These are phyloP conservation scores for Cucurbita moschata DNA, from an alignment of 306 rosid genomes.

Conservation along the genomic window DNA sequence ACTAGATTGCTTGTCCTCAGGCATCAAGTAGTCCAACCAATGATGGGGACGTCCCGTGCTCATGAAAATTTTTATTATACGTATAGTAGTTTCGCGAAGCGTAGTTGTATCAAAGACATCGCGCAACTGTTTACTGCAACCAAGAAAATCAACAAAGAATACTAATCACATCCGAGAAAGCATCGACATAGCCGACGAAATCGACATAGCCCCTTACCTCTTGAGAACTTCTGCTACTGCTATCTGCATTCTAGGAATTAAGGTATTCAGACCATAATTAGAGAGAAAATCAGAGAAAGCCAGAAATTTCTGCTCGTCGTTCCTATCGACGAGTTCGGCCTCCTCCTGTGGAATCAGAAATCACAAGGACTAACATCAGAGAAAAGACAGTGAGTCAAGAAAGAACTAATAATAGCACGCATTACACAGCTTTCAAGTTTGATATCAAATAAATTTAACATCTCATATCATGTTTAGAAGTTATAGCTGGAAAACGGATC, in stretches of 20 bases:
- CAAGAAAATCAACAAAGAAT: constrained; percentile 1
- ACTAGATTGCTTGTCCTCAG: constrained; percentile 28
- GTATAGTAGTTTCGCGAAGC: constrained; percentile 44
- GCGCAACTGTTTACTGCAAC: constrained; percentile 64
- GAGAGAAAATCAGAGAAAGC: constrained; percentile 68
- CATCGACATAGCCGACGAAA: background rate
- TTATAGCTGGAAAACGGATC: background rate
- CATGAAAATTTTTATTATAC: constrained; percentile 57
- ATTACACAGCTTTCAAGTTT: background rate
- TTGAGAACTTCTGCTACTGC: constrained; percentile 62
- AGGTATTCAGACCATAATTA: constrained; percentile 41
- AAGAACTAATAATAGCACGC: background rate
- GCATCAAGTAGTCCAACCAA: constrained; percentile 76
- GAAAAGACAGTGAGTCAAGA: background rate
- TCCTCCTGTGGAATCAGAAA: constrained; percentile 43
- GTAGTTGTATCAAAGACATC: constrained; percentile 41
- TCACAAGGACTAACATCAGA: background rate
- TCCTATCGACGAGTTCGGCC: constrained; percentile 45
- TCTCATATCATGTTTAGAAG: background rate
- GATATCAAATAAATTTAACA: background rate
- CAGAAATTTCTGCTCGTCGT: constrained; percentile 79
- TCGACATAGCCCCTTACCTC: constrained; percentile 40
- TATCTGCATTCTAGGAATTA: constrained; percentile 56
- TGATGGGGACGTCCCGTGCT: constrained; percentile 50
- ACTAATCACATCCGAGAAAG: background rate